Evolutionary conservation across 495 filamentous ascomycete species (phyloP), one percentile per base, ranked within the genome.

Genomic region (Bombardia bombarda): DNA sequence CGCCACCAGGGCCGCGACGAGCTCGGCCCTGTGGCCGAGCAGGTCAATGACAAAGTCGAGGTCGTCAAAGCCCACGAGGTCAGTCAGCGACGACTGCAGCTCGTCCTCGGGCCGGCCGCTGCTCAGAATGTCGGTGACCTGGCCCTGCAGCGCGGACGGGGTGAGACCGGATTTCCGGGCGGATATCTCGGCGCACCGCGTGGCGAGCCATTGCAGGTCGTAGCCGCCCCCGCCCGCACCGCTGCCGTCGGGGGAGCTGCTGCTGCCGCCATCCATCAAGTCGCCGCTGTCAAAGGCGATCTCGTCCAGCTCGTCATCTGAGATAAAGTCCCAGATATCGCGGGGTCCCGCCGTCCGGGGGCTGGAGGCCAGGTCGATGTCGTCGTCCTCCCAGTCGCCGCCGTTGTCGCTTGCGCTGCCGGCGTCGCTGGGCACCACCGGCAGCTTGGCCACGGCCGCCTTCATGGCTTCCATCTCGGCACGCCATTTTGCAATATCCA

Each of bases 41-140:
- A 97, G 62, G 43, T 94, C 84, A 45, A 86, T 85, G 25, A 97
- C 77, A 42, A 96, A 76, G 42, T 97, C 89, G 12, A 97, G 65
- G 51, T 97, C 90, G 44, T 90, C 86, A 55, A 86, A 96, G 0
- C 92, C 92, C 38, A 97, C 69, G 43, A 95, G 80, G 53, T 98
- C 93, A 0, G 84, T 86, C n/a, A 98, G 70, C 16, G 77, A 77
- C 60, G 86, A 88, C 62, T 97, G 92, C 7, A 97, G 64, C 51
- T 90, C 86, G 17, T 89, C 85, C 51, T 95, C 87, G 21, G 72
- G 68, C 43, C 67, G 70, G 21, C 84, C 77, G 19, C 83, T 78
- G 4, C 71, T 75, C 38, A 93, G 55, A 7, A 83, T 65, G 4
- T 82, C 82, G 14, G 78, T 62, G 28, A 95, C 74, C 57, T 93